Conservation (phyloP, 192 early-diverging fungal species). For the Lobulomyces angularis region DNA sequence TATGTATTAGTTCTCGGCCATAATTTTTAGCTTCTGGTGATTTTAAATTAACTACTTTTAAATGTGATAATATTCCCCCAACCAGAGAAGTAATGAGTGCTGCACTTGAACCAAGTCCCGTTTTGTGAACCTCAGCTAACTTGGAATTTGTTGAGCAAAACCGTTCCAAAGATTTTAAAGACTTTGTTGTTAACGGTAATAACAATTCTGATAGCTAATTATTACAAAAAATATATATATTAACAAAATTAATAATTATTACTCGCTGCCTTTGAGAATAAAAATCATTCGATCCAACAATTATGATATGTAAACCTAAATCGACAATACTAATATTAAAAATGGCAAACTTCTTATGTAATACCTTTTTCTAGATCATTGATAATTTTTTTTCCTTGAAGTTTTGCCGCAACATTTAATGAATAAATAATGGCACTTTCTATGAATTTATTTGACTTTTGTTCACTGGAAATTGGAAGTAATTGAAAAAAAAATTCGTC, state of each 20-base stretch:
- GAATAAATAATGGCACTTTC: no score
- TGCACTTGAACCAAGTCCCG: slow-evolving; percentile 94
- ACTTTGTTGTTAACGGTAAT: background rate
- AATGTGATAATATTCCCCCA: slow-evolving; percentile 61
- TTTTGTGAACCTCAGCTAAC: slow-evolving; percentile 71
- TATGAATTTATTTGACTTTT: background rate
- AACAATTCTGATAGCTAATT: background rate
- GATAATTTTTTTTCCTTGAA: no score
- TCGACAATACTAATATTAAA: no score
- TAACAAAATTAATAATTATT: background rate
- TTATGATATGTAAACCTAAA: slow-evolving; percentile 61
- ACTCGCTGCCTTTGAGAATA: slow-evolving; percentile 91
- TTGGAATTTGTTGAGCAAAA: slow-evolving; percentile 45
- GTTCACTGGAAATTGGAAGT: slow-evolving; percentile 3
- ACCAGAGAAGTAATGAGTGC: slow-evolving; percentile 89
- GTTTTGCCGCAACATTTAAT: no score
- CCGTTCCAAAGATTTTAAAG: background rate
- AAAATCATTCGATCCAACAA: slow-evolving; percentile 94
- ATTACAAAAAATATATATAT: no score
- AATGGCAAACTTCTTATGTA: no score
- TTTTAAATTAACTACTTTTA: slow-evolving; percentile 31
- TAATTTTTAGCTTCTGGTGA: slow-evolving; percentile 1
- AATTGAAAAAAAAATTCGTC: slow-evolving; percentile 4
- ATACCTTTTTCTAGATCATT: no score
- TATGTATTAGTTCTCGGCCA: slow-evolving; percentile 60